phyloP scores from a whole-genome alignment of 805 yeast species.

The Teunomyces barrocoloradensis region DNA sequence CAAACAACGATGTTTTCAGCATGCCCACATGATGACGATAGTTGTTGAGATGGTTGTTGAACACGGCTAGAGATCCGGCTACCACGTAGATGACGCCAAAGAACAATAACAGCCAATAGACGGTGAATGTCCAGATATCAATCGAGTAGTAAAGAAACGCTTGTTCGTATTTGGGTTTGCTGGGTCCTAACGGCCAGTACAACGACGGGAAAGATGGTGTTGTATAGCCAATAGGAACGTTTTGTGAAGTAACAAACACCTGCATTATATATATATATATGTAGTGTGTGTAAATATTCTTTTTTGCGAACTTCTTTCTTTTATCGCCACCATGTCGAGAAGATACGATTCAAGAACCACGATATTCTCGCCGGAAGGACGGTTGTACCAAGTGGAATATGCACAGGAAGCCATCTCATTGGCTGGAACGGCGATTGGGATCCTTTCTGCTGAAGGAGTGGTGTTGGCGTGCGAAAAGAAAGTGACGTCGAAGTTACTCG shows the following conservation, averaged over 20 bases:
- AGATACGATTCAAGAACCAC: constrained; percentile 99
- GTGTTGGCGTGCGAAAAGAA: constrained; percentile 96
- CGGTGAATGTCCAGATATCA: constrained; percentile 83
- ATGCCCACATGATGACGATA: constrained; percentile 14
- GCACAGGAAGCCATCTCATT: constrained; percentile 88
- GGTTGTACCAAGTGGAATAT: constrained; percentile 95
- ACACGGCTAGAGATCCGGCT: constrained; percentile 60
- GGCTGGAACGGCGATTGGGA: constrained; percentile 82
- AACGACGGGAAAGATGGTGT: constrained; percentile 81
- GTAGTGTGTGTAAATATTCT: too few species aligned
- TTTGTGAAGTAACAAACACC: constrained; percentile 41
- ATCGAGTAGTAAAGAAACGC: constrained; percentile 63
- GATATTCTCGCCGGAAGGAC: constrained; percentile 97
- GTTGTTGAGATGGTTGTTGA: constrained; percentile 21
- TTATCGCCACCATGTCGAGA: constrained; percentile 57
- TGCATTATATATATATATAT: constrained; percentile 11
- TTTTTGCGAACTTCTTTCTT: background rate
- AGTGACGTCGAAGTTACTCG: constrained; percentile 87
- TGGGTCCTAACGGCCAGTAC: constrained; percentile 59
- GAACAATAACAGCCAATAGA: constrained; percentile 75
- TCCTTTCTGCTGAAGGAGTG: constrained; percentile 78
- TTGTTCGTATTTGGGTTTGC: constrained; percentile 36
- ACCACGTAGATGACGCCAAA: constrained; percentile 59
- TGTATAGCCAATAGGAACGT: constrained; percentile 77
- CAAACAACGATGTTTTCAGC: constrained; percentile 9